Percentiles rank a stretch among this genome's conserved stretches.
Conservation (phyloP, 768 basidiomycete genomes). For the Lactarius trivialis region DNA sequence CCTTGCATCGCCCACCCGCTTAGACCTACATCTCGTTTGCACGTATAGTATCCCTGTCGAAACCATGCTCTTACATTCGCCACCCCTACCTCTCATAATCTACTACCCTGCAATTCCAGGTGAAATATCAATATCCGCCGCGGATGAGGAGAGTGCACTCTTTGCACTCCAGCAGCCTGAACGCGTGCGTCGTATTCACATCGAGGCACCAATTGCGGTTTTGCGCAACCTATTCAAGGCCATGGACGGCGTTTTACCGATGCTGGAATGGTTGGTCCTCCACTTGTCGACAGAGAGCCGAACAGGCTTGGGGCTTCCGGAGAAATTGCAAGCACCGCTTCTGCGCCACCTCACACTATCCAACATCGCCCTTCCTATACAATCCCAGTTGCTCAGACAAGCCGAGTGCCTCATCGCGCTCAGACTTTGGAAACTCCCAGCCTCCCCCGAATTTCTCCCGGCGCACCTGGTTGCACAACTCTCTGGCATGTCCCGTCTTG, state of each 20-base stretch:
- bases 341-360: not conserved
- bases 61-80: slow-evolving; percentile 1
- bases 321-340: not conserved
- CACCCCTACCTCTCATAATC: slow-evolving; percentile 8
- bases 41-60: not conserved
- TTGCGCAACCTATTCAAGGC: not conserved
- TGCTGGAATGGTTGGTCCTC: not conserved
- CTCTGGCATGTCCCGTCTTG: slow-evolving; percentile 1
- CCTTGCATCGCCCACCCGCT: not conserved
- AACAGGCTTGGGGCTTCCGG: not conserved
- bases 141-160: not conserved
- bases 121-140: not conserved
- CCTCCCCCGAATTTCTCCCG: not conserved
- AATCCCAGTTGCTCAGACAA: not conserved
- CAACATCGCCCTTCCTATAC: not conserved
- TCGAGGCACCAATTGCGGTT: not conserved
- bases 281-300: not conserved
- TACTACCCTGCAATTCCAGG: not conserved
- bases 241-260: slow-evolving; percentile 5
- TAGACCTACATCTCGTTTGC: slow-evolving; percentile 8
- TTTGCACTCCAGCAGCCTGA: not conserved
- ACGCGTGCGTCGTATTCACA: slow-evolving; percentile 7
- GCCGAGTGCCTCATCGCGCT: not conserved
- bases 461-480: not conserved
- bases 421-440: not conserved